Percentiles rank a stretch among this genome's conserved stretches.
Evolutionary conservation across 148 eudicot genomes (phyloP).

Genomic region (Rhododendron mucronatum): DNA sequence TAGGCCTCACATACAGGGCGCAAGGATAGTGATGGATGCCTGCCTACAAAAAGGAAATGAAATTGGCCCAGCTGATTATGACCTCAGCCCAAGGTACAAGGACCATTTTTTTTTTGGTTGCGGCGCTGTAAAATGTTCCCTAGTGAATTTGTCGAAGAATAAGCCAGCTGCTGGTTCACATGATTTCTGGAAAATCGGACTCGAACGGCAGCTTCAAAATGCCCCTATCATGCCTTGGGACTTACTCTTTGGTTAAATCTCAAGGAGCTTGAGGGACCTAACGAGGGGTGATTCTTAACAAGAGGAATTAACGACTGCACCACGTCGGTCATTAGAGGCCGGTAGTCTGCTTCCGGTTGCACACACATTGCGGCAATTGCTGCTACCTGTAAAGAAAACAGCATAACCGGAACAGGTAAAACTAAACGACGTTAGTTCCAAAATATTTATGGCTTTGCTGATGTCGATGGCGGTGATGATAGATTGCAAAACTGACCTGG

Average conservation of each 20-base stretch:
- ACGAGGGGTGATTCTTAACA: conserved; percentile 45
- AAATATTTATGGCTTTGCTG: background rate
- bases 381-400: conserved; percentile 42
- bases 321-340: conserved; percentile 82
- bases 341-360: conserved; percentile 84
- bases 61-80: conserved; percentile 4
- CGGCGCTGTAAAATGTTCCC: background rate
- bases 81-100: background rate
- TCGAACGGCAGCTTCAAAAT: background rate
- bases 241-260: conserved; percentile 38
- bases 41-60: background rate
- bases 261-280: conserved; percentile 37
- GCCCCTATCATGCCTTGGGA: conserved; percentile 33
- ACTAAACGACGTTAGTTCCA: background rate
- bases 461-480: background rate
- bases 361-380: conserved; percentile 91
- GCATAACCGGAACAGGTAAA: background rate
- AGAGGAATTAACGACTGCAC: conserved; percentile 83
- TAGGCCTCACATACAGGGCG: background rate
- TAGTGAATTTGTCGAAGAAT: background rate
- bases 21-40: background rate
- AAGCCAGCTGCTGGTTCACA: background rate
- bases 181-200: background rate
- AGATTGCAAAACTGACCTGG: conserved; percentile 44
- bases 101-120: background rate